Evolutionary conservation across 208 protist species (phyloP).

Genomic region (Acanthamoeba royreba): DNA sequence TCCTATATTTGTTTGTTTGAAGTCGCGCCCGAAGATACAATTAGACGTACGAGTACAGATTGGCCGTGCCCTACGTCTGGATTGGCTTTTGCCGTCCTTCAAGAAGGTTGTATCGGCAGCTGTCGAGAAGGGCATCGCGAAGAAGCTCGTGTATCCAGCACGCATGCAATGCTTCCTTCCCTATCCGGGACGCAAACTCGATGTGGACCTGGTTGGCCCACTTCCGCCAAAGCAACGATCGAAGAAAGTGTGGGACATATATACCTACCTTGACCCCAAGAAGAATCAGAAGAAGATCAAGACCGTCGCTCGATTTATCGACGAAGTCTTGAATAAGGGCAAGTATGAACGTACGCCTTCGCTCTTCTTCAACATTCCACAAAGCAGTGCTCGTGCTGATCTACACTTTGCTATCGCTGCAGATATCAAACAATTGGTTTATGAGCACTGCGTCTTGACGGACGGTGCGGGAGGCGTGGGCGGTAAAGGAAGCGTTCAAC

Average conservation of each 20-base stretch:
- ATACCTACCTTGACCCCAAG: background rate
- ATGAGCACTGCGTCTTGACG: background rate
- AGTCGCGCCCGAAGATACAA: background rate
- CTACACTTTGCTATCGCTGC: background rate
- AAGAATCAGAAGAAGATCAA: slow-evolving; percentile 9
- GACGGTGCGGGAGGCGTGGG: background rate
- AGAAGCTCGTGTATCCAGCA: slow-evolving; percentile 22
- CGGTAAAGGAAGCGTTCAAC: background rate
- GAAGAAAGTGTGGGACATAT: background rate
- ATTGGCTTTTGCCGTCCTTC: background rate
- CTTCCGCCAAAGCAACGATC: background rate
- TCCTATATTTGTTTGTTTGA: background rate
- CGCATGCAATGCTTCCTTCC: background rate
- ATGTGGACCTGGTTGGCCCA: background rate
- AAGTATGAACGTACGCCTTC: background rate
- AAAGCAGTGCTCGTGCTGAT: background rate
- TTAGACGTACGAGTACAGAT: background rate
- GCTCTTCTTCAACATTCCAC: background rate
- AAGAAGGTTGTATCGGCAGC: background rate
- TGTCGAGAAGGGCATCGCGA: background rate
- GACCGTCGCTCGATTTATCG: background rate
- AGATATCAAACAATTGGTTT: background rate
- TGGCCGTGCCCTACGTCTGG: background rate
- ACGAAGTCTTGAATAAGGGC: background rate
- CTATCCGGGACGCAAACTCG: background rate